phyloP scores from a whole-genome alignment of 2,329 filamentous ascomycete genomes.

The Fusarium sp. region DNA sequence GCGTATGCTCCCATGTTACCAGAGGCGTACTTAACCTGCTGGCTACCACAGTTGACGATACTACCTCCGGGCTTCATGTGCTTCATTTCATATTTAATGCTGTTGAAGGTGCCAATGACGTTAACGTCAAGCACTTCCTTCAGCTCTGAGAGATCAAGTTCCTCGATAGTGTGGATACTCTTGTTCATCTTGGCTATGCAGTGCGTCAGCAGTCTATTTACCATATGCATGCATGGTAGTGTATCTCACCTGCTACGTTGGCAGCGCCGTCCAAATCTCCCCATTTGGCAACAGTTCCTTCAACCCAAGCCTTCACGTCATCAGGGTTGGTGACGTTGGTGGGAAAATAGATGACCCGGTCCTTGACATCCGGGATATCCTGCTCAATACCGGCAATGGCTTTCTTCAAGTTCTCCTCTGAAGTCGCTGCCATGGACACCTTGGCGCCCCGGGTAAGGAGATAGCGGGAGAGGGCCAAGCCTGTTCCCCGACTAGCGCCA shows the following conservation, averaged over 20 bases:
- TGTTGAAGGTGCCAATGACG: slow-evolving; percentile 48
- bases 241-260: slow-evolving; percentile 54
- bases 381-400: slow-evolving; percentile 44
- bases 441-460: slow-evolving; percentile 61
- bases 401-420: slow-evolving; percentile 48
- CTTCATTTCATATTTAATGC: slow-evolving; percentile 50
- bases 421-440: slow-evolving; percentile 51
- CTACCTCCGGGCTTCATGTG: slow-evolving; percentile 60
- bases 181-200: slow-evolving; percentile 46
- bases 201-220: neutral
- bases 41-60: slow-evolving; percentile 64
- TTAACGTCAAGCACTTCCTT: slow-evolving; percentile 46
- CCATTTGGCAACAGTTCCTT: slow-evolving; percentile 51
- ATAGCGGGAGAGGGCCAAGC: slow-evolving; percentile 65
- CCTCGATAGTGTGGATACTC: slow-evolving; percentile 46
- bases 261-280: slow-evolving; percentile 55
- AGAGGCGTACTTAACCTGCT: slow-evolving; percentile 59
- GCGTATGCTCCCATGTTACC: slow-evolving; percentile 53
- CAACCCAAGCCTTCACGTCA: slow-evolving; percentile 55
- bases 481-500: slow-evolving; percentile 71
- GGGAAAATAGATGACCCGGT: slow-evolving; percentile 42
- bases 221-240: fast-evolving
- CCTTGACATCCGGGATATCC: slow-evolving; percentile 43
- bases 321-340: slow-evolving; percentile 53
- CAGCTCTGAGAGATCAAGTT: slow-evolving; percentile 44